Percentiles rank a stretch among this genome's conserved stretches.
phyloP scores from a whole-genome alignment of 495 filamentous ascomycete species.

The Neurospora sp. region DNA sequence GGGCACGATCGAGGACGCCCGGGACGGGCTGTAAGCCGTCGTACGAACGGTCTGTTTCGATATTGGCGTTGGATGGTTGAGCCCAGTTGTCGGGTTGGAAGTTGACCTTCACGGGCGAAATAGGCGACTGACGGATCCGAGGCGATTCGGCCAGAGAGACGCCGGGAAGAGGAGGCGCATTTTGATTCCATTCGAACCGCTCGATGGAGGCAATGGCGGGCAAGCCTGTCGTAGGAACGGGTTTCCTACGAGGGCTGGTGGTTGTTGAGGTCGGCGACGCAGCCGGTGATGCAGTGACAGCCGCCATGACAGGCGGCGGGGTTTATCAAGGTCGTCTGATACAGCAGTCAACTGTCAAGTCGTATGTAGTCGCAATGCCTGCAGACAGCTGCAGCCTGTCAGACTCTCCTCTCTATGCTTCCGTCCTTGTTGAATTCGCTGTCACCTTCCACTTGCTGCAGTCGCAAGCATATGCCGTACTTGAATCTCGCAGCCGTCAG shows the following conservation, averaged over 20 bases:
- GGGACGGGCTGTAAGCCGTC: slow-evolving; percentile 1
- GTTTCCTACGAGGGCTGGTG: slow-evolving; percentile 33
- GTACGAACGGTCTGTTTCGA: slow-evolving; percentile 22
- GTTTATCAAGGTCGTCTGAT: not conserved
- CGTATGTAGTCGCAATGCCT: not conserved
- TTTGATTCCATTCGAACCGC: slow-evolving; percentile 27
- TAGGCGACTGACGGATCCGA: slow-evolving; percentile 26
- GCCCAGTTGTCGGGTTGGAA: slow-evolving; percentile 33
- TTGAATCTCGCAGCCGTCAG: not conserved
- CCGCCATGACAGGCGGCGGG: slow-evolving; percentile 31
- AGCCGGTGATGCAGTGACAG: slow-evolving; percentile 29
- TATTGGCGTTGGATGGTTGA: slow-evolving; percentile 30
- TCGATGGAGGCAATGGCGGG: slow-evolving; percentile 11
- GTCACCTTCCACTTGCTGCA: not conserved
- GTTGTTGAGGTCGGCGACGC: slow-evolving; percentile 22
- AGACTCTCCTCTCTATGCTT: not conserved
- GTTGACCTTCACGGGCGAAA: slow-evolving; percentile 33
- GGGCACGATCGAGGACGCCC: slow-evolving; percentile 17
- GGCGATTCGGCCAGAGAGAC: slow-evolving; percentile 21
- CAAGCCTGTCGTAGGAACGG: slow-evolving; percentile 23
- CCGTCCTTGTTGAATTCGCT: not conserved
- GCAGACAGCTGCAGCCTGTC: not conserved
- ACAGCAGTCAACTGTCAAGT: not conserved
- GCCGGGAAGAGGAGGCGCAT: slow-evolving; percentile 22
- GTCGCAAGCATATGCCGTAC: not conserved